These are phyloP conservation scores for Astragalus membranaceus DNA, from an alignment of 306 rosid genomes.

Conservation along the genomic window DNA sequence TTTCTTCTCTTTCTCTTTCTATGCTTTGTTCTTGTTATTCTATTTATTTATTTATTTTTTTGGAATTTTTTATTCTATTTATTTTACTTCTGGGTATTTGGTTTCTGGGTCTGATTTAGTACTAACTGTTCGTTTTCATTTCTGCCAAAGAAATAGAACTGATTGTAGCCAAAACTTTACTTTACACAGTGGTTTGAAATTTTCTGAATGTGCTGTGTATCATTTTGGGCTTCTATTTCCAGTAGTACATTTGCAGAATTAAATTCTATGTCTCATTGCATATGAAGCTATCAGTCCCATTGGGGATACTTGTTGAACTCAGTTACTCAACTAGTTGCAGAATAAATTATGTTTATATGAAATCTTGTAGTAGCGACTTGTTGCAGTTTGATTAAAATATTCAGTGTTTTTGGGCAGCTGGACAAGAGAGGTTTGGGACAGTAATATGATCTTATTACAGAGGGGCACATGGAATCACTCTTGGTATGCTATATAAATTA, in stretches of 20 bases:
- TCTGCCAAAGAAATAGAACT: too few relatives aligned
- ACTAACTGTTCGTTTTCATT: too few relatives aligned
- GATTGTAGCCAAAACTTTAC: too few relatives aligned
- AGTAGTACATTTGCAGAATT: not conserved
- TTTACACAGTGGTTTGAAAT: too few relatives aligned
- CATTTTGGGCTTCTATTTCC: not conserved
- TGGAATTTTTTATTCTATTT: too few relatives aligned
- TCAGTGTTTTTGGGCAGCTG: slow-evolving; percentile 52
- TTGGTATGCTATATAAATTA: slow-evolving; percentile 47
- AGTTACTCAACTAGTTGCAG: not conserved
- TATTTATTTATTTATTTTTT: too few relatives aligned
- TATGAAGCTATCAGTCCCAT: not conserved
- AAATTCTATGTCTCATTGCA: not conserved
- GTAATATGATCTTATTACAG: slow-evolving; percentile 86
- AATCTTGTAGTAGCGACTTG: not conserved
- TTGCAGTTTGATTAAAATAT: not conserved
- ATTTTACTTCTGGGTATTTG: too few relatives aligned
- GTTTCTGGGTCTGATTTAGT: too few relatives aligned
- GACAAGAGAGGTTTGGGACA: slow-evolving; percentile 96
- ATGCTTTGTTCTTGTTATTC: too few relatives aligned
- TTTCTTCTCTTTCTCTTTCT: too few relatives aligned
- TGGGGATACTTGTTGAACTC: not conserved
- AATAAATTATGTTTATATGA: not conserved
- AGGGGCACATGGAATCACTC: slow-evolving; percentile 94
- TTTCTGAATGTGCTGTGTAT: too few relatives aligned